A percentile compares a stretch with the other conserved stretches of the same genome.
These are phyloP conservation scores for Pleurotus tuoliensis DNA, from an alignment of 768 basidiomycete species.

Conservation along the genomic window DNA sequence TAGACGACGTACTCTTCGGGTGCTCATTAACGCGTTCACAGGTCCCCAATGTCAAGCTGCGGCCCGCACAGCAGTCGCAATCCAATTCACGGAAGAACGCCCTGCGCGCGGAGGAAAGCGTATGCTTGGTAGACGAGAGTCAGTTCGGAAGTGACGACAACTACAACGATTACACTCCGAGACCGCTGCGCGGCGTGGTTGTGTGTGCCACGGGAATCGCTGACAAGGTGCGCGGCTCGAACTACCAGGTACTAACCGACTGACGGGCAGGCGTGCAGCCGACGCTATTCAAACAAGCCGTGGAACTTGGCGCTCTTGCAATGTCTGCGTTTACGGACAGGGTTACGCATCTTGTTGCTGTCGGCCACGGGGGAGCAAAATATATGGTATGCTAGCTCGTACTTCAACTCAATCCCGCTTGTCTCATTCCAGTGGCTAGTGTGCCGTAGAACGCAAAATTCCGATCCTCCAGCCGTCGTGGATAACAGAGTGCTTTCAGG, in stretches of 20 bases:
- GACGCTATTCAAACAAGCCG: slow-evolving; percentile 68
- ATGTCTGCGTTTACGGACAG: slow-evolving; percentile 74
- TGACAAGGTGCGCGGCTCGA: slow-evolving; percentile 57
- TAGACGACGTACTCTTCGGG: background rate
- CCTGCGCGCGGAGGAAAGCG: slow-evolving; percentile 23
- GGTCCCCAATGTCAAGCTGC: slow-evolving; percentile 83
- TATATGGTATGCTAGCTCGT: slow-evolving; percentile 51
- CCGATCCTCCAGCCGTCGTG: slow-evolving; percentile 78
- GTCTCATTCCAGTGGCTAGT: slow-evolving; percentile 40
- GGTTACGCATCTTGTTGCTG: slow-evolving; percentile 86
- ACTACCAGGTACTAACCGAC: background rate
- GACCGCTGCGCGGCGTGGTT: slow-evolving; percentile 62
- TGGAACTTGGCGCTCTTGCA: slow-evolving; percentile 74
- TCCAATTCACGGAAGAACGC: slow-evolving; percentile 23
- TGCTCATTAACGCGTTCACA: slow-evolving; percentile 18
- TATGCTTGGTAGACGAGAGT: slow-evolving; percentile 43
- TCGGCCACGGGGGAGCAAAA: slow-evolving; percentile 79
- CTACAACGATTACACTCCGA: slow-evolving; percentile 41
- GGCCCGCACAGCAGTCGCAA: slow-evolving; percentile 50
- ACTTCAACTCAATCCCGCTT: background rate
- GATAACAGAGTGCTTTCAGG: slow-evolving; percentile 66
- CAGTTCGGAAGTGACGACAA: slow-evolving; percentile 40
- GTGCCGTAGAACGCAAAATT: slow-evolving; percentile 74
- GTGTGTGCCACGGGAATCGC: slow-evolving; percentile 75
- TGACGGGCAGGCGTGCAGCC: slow-evolving; percentile 37